Percentiles rank a stretch among this genome's conserved stretches.
Conservation (phyloP, 169 alveolate species). For the Plasmodium reichenowi region DNA sequence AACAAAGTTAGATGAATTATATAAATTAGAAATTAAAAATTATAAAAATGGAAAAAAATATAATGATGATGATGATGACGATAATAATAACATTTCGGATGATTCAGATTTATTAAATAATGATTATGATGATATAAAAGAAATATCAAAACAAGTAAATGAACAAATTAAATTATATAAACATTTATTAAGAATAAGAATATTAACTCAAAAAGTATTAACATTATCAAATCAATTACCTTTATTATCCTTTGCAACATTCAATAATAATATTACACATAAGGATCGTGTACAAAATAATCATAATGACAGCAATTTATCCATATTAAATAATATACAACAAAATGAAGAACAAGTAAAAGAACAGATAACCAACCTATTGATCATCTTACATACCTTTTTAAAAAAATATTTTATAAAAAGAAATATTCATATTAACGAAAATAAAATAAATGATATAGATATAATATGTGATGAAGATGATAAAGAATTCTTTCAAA, state of each 20-base stretch:
- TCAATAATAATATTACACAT: slow-evolving; percentile 21
- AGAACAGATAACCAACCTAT: slow-evolving; percentile 29
- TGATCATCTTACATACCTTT: slow-evolving; percentile 32
- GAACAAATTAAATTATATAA: slow-evolving; percentile 55
- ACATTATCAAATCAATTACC: slow-evolving; percentile 54
- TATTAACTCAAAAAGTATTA: slow-evolving; percentile 53
- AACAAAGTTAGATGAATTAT: slow-evolving; percentile 54
- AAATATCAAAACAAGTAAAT: slow-evolving; percentile 49
- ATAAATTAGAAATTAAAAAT: slow-evolving; percentile 63
- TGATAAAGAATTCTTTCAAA: slow-evolving; percentile 59
- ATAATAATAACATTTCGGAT: slow-evolving; percentile 8
- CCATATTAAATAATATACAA: slow-evolving; percentile 21
- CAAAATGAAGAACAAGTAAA: slow-evolving; percentile 42
- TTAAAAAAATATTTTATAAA: slow-evolving; percentile 53
- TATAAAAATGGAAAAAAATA: slow-evolving; percentile 30
- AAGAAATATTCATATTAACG: slow-evolving; percentile 26
- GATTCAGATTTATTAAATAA: slow-evolving; percentile 29
- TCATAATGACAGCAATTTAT: neutral
- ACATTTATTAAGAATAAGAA: slow-evolving; percentile 62
- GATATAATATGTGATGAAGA: slow-evolving; percentile 72
- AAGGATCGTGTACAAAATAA: slow-evolving; percentile 10
- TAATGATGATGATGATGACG: neutral
- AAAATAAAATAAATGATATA: slow-evolving; percentile 34
- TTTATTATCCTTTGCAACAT: slow-evolving; percentile 44
- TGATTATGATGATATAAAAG: slow-evolving; percentile 64